A percentile compares a stretch with the other conserved stretches of the same genome.
Conservation (phyloP, 2,329 filamentous ascomycete species). For the Diaporthe citri region DNA sequence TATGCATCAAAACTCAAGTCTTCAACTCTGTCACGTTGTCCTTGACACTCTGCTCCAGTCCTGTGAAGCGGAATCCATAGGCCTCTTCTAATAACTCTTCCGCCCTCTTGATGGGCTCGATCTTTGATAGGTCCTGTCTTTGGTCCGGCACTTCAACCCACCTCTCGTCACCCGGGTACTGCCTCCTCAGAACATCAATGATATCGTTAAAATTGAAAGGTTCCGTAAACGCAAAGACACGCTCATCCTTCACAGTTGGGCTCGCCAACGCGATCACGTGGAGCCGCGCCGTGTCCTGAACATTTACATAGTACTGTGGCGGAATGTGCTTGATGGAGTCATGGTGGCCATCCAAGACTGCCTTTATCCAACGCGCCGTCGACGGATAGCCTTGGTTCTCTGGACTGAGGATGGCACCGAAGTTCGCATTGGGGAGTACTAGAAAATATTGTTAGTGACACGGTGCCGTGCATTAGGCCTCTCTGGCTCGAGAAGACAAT, state of each 20-base stretch:
- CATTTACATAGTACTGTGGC: slow-evolving; percentile 59
- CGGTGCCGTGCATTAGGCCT: background rate
- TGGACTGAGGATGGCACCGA: slow-evolving; percentile 12
- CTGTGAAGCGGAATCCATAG: slow-evolving; percentile 12
- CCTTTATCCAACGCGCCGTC: background rate
- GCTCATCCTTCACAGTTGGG: slow-evolving; percentile 58
- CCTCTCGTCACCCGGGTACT: background rate
- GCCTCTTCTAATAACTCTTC: slow-evolving; percentile 41
- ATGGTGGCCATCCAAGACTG: slow-evolving; percentile 5
- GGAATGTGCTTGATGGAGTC: slow-evolving; percentile 2
- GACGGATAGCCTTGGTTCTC: slow-evolving; percentile 30
- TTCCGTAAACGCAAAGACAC: slow-evolving; percentile 66
- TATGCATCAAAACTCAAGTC: background rate
- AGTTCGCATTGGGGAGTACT: slow-evolving; percentile 18
- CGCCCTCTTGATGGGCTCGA: slow-evolving; percentile 41
- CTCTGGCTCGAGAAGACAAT: background rate
- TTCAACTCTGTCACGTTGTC: background rate
- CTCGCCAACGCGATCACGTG: slow-evolving; percentile 66
- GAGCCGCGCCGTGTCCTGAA: slow-evolving; percentile 62
- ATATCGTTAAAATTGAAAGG: slow-evolving; percentile 58
- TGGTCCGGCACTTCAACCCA: background rate
- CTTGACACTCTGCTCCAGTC: slow-evolving; percentile 23
- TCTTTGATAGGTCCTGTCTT: slow-evolving; percentile 42
- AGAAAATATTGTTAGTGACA: background rate
- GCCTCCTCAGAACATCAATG: slow-evolving; percentile 36